Evolutionary conservation across 371 early-diverging fungal species (phyloP).

Genomic region (Capniomyces stellatus): DNA sequence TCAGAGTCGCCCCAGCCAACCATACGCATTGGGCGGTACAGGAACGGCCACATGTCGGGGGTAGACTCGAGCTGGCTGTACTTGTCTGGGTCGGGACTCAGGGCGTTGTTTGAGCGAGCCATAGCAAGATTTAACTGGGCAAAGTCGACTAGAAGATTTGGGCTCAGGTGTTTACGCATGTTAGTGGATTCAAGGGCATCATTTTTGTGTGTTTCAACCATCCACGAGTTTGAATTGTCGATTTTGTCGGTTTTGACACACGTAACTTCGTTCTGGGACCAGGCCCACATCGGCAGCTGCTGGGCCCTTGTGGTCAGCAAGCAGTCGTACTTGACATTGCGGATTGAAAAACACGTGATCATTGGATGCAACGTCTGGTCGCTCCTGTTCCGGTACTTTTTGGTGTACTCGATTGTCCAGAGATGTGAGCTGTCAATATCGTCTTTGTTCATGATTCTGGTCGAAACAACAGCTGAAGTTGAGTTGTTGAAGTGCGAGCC

Average conservation of each 20-base stretch:
- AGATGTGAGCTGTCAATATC: slow-evolving; percentile 69
- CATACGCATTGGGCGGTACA: slow-evolving; percentile 88
- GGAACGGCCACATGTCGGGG: slow-evolving; percentile 91
- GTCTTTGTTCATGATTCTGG: slow-evolving; percentile 39
- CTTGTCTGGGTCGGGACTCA: slow-evolving; percentile 93
- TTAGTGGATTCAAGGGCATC: slow-evolving; percentile 38
- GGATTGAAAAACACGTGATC: slow-evolving; percentile 74
- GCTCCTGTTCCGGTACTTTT: slow-evolving; percentile 19
- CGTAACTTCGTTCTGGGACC: slow-evolving; percentile 85
- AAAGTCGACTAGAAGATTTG: slow-evolving; percentile 73
- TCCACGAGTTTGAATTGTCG: slow-evolving; percentile 65
- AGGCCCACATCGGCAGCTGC: slow-evolving; percentile 96
- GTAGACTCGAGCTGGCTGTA: slow-evolving; percentile 76
- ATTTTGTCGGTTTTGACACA: slow-evolving; percentile 42
- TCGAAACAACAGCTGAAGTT: slow-evolving; percentile 70
- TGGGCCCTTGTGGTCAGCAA: slow-evolving; percentile 55
- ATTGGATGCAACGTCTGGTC: slow-evolving; percentile 36
- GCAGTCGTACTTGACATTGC: slow-evolving; percentile 60
- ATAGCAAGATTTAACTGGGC: slow-evolving; percentile 93
- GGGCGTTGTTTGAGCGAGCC: slow-evolving; percentile 97
- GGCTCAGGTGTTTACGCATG: slow-evolving; percentile 19
- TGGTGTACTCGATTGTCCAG: slow-evolving; percentile 81
- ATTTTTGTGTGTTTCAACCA: slow-evolving; percentile 87
- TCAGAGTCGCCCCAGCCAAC: slow-evolving; percentile 85
- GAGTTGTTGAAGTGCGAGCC: slow-evolving; percentile 55